Conservation (phyloP, 2,329 filamentous ascomycete species). For the Penicillium sp. region DNA sequence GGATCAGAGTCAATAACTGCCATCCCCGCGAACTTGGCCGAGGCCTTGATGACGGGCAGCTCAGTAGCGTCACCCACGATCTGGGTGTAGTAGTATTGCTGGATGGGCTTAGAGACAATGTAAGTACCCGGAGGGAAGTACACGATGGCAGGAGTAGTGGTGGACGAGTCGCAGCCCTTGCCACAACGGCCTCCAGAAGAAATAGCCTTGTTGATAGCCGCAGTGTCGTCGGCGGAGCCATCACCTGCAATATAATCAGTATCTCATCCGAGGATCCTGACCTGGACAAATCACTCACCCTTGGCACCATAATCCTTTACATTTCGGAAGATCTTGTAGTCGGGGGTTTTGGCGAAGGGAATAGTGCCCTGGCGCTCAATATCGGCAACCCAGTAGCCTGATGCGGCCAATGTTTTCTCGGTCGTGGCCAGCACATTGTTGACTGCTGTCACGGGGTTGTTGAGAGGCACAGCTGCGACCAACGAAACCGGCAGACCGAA, state of each 20-base stretch:
- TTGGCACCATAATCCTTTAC: constrained; percentile 71
- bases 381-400: constrained; percentile 67
- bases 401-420: constrained; percentile 23
- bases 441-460: constrained; percentile 16
- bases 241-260: constrained; percentile 48
- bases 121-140: constrained; percentile 93
- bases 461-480: constrained; percentile 33
- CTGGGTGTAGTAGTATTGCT: constrained; percentile 91
- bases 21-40: constrained; percentile 72
- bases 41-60: constrained; percentile 71
- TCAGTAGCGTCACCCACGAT: constrained; percentile 75
- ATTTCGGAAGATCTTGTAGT: constrained; percentile 72
- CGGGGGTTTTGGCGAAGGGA: constrained; percentile 55
- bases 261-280: neutral
- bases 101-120: constrained; percentile 70
- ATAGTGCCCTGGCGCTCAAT: constrained; percentile 66
- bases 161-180: constrained; percentile 74
- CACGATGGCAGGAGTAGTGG: constrained; percentile 76
- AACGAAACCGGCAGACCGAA: constrained; percentile 28
- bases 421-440: constrained; percentile 10
- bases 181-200: constrained; percentile 75
- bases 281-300: constrained; percentile 50
- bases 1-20: constrained; percentile 86
- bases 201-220: constrained; percentile 81
- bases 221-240: constrained; percentile 75